A percentile compares a stretch with the other conserved stretches of the same genome.
phyloP scores from a whole-genome alignment of 176 grass and related monocot genomes.

The Carex kokanica region DNA sequence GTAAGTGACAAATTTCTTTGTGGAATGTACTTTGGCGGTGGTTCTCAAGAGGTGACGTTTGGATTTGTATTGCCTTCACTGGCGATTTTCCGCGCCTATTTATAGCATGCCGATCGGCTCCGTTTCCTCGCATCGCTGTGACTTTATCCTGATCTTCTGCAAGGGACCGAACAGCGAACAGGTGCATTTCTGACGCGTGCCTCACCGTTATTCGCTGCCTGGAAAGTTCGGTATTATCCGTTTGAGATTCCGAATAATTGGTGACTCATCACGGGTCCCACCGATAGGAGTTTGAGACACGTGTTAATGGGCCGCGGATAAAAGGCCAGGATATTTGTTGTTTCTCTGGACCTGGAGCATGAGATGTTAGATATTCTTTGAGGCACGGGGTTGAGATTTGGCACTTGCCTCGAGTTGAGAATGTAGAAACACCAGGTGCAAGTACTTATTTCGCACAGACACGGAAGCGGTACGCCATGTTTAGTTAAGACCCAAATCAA shows the following conservation, averaged over 20 bases:
- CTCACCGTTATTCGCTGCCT: slow-evolving; percentile 16
- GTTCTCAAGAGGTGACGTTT: not conserved
- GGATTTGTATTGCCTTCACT: slow-evolving; percentile 17
- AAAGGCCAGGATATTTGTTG: not conserved
- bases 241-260: slow-evolving; percentile 18
- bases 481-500: not conserved
- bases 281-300: not conserved
- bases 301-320: not conserved
- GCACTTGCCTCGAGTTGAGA: not conserved
- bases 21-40: not conserved
- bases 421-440: not conserved
- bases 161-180: not conserved
- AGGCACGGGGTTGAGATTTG: not conserved
- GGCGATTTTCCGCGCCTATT: slow-evolving; percentile 23
- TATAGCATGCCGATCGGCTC: slow-evolving; percentile 58
- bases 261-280: slow-evolving; percentile 47
- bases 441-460: not conserved
- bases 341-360: slow-evolving; percentile 4
- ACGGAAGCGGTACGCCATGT: not conserved
- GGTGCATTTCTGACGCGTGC: slow-evolving; percentile 24
- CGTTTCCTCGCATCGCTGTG: slow-evolving; percentile 55
- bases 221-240: slow-evolving; percentile 21
- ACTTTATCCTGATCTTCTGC: not conserved
- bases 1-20: not conserved
- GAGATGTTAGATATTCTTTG: not conserved